phyloP scores from a whole-genome alignment of 2,329 filamentous ascomycete species.

The Fusarium sambucinum region DNA sequence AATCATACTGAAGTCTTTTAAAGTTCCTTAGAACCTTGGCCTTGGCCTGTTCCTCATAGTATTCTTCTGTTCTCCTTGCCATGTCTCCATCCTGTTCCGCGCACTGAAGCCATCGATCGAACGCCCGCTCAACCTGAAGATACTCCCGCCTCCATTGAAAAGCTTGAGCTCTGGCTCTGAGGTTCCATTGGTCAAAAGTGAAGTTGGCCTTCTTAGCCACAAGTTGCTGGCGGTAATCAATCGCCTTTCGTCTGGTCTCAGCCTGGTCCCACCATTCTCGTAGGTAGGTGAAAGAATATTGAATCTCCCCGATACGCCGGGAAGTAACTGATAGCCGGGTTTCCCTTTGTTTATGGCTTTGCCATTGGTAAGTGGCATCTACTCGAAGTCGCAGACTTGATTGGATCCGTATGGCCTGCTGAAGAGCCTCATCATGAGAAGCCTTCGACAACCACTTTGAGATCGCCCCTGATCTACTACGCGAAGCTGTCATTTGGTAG shows the following conservation, averaged over 20 bases:
- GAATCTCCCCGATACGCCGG: conserved; percentile 36
- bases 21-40: conserved; percentile 26
- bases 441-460: conserved; percentile 44
- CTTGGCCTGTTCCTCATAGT: conserved; percentile 32
- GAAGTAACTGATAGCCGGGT: conserved; percentile 16
- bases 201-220: conserved; percentile 38
- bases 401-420: conserved; percentile 38
- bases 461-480: conserved; percentile 33
- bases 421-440: conserved; percentile 20
- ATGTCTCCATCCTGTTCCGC: conserved; percentile 39
- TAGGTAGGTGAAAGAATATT: conserved; percentile 45
- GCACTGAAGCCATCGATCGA: conserved; percentile 49
- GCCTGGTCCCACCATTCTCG: conserved; percentile 51
- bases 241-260: conserved; percentile 46
- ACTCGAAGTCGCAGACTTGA: conserved; percentile 26
- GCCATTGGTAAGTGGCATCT: conserved; percentile 43
- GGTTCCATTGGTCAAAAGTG: conserved; percentile 51
- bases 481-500: conserved; percentile 36
- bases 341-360: conserved; percentile 26
- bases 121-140: conserved; percentile 44
- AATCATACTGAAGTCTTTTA: conserved; percentile 17
- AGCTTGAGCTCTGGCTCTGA: conserved; percentile 51
- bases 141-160: conserved; percentile 53
- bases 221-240: conserved; percentile 38
- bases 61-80: conserved; percentile 35